Base-by-base conservation (phyloP, 75 land plant genomes). In the Chamaecyparis obtusa region DNA sequence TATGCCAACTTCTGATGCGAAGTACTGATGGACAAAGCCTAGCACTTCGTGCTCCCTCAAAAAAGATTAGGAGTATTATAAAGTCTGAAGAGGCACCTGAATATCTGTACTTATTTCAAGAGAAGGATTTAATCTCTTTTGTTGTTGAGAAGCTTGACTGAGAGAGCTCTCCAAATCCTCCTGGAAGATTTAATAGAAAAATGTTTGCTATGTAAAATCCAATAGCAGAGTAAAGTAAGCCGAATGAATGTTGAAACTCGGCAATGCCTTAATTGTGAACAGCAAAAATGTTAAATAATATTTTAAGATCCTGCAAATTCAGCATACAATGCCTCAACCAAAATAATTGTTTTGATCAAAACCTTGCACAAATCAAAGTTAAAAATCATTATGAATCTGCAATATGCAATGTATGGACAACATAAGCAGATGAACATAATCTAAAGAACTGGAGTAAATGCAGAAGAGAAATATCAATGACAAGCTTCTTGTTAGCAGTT, bases 161-260 rank as follows among this genome's bases (percentile, higher is more conserved):
- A 87, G 88, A 32, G 88, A 85, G n/a, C 39, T 48, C 51, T 87
- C 88, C n/a, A 87, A 83, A 48, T 87, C 88, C 51, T 87, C 88
- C 88, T 87, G 32, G 9, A 49, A 60, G 8, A 87, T 44, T 46
- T 48, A 87, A 27, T 33, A 15, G 6, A 44, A 35, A 32, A 51
- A 1, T 43, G 19, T 80, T 43, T 43, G 48, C 27, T 36, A 80
- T 80, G 27, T 80, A 41, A 41, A 19, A 24, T 80, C 39, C 83
- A 43, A 80, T 43, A 80, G 46, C 24, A 79, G 36, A 14, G 24
- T 6, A 77, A 39, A n/a, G 17, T 80, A 43, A 41, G 10, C 21
- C 21, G 44, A 5, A 80, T 24, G 17, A 6, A 37, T 10, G 27
- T 43, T 80, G 49, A 44, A 21, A 80, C 21, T 80, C 30, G 2